Percentiles rank a stretch among this genome's conserved stretches.
Conservation (phyloP, 2,329 filamentous ascomycete genomes). For the Aciculosporium take region DNA sequence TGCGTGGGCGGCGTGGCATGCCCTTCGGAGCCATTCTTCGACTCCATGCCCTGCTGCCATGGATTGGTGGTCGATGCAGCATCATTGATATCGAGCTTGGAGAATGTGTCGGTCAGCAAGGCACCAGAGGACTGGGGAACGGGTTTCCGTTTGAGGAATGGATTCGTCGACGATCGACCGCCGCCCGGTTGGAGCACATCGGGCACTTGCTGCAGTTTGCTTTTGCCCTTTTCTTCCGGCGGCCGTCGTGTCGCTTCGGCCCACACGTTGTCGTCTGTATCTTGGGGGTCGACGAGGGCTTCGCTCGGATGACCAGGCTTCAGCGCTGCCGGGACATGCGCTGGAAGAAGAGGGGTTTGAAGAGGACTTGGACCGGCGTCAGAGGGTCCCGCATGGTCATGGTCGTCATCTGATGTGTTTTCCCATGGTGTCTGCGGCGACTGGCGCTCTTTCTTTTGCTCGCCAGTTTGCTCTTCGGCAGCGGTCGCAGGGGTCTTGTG, state of each 20-base stretch:
- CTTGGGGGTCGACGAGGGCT: conserved; percentile 9
- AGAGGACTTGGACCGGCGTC: background rate
- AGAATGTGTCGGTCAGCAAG: conserved; percentile 22
- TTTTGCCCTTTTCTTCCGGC: background rate
- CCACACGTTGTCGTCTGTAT: conserved; percentile 20
- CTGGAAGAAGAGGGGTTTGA: conserved; percentile 4
- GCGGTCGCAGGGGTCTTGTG: background rate
- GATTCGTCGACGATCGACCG: conserved; percentile 32
- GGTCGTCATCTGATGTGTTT: conserved; percentile 11
- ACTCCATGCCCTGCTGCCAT: conserved; percentile 17
- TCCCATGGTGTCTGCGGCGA: conserved; percentile 12
- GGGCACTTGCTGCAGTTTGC: conserved; percentile 14
- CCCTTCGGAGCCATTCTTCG: conserved; percentile 9
- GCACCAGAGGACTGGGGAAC: conserved; percentile 8
- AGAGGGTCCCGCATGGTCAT: conserved; percentile 10
- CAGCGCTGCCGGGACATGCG: conserved; percentile 18
- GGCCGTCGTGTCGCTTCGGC: conserved; percentile 13
- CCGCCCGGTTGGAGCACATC: conserved; percentile 20
- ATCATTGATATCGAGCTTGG: conserved; percentile 29
- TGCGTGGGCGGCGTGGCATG: conserved; percentile 5
- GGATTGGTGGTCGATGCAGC: conserved; percentile 22
- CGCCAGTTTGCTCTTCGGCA: background rate
- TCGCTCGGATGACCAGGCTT: conserved; percentile 16
- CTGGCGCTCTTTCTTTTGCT: background rate
- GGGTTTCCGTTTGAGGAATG: conserved; percentile 35